A percentile compares a stretch with the other conserved stretches of the same genome.
phyloP scores from a whole-genome alignment of 768 basidiomycete genomes.

The Leccinum sublutescens region DNA sequence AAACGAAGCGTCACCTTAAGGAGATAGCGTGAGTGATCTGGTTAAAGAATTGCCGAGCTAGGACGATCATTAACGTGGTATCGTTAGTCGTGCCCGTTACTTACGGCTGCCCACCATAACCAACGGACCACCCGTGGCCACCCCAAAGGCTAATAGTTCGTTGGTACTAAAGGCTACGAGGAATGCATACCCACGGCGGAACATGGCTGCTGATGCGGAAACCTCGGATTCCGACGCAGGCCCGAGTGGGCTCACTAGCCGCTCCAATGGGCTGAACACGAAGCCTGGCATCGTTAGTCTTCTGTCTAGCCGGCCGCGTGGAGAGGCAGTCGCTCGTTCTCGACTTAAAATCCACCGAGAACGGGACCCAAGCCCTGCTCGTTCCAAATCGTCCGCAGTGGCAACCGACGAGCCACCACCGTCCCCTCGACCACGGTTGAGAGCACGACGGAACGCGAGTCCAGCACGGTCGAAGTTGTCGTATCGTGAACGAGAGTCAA shows the following conservation, averaged over 20 bases:
- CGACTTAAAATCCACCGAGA: constrained; percentile 28
- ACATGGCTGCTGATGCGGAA: constrained; percentile 26
- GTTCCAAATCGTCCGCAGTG: constrained; percentile 25
- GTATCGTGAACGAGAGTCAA: constrained; percentile 20
- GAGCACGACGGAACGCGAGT: constrained; percentile 39
- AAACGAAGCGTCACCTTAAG: constrained; percentile 70
- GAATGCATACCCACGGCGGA: constrained; percentile 32
- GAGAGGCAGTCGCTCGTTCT: constrained; percentile 25
- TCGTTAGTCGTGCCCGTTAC: constrained; percentile 72
- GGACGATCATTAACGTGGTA: constrained; percentile 26
- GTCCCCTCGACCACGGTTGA: constrained; percentile 35
- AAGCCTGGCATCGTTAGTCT: constrained; percentile 39
- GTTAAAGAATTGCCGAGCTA: constrained; percentile 10
- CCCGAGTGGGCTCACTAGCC: constrained; percentile 23
- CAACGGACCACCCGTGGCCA: constrained; percentile 34
- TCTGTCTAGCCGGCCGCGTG: constrained; percentile 34
- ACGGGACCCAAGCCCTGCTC: constrained; percentile 34
- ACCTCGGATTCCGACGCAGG: constrained; percentile 33
- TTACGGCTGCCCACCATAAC: constrained; percentile 65
- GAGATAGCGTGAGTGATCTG: constrained; percentile 72
- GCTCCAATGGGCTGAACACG: constrained; percentile 26
- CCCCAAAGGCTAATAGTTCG: constrained; percentile 29
- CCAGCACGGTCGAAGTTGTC: constrained; percentile 36
- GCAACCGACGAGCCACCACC: constrained; percentile 23
- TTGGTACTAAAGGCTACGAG: constrained; percentile 30